These are phyloP conservation scores for Chrysosporium queenslandicum DNA, from an alignment of 2,329 filamentous ascomycete genomes.

Conservation along the genomic window DNA sequence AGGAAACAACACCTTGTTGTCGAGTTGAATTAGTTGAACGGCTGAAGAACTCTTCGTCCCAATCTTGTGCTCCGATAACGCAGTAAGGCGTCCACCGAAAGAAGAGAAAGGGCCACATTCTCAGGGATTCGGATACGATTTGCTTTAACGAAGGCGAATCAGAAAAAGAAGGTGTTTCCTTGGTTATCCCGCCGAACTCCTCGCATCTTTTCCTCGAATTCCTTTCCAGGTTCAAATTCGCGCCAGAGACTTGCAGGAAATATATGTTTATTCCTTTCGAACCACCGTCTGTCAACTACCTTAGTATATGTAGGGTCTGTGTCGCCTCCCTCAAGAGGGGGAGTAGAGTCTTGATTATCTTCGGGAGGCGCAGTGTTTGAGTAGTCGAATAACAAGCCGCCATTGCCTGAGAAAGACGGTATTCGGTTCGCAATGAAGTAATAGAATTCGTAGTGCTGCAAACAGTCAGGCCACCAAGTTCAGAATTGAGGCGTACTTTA, in stretches of 20 bases:
- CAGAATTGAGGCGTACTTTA: not conserved
- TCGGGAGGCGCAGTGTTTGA: slow-evolving; percentile 36
- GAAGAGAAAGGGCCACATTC: no score
- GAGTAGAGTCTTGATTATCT: slow-evolving; percentile 40
- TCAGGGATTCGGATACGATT: no score
- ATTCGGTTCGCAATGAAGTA: slow-evolving; percentile 78
- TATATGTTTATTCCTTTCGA: slow-evolving; percentile 95
- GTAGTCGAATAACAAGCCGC: slow-evolving; percentile 71
- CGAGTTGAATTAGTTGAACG: no score
- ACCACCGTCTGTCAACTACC: slow-evolving; percentile 93
- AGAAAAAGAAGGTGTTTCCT: slow-evolving; percentile 90
- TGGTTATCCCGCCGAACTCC: slow-evolving; percentile 70
- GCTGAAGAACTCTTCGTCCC: no score
- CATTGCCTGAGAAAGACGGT: slow-evolving; percentile 59
- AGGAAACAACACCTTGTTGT: no score
- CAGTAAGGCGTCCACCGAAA: no score
- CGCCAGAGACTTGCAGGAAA: slow-evolving; percentile 95
- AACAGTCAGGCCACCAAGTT: slow-evolving; percentile 13
- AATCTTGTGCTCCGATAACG: no score
- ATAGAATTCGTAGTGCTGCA: slow-evolving; percentile 91
- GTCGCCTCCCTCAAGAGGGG: slow-evolving; percentile 57
- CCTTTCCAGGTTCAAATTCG: slow-evolving; percentile 81
- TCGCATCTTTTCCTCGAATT: slow-evolving; percentile 55
- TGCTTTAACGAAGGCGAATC: slow-evolving; percentile 19
- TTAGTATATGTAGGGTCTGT: slow-evolving; percentile 79